Evolutionary conservation across 306 rosid species (phyloP).

Genomic region (Geum urbanum): DNA sequence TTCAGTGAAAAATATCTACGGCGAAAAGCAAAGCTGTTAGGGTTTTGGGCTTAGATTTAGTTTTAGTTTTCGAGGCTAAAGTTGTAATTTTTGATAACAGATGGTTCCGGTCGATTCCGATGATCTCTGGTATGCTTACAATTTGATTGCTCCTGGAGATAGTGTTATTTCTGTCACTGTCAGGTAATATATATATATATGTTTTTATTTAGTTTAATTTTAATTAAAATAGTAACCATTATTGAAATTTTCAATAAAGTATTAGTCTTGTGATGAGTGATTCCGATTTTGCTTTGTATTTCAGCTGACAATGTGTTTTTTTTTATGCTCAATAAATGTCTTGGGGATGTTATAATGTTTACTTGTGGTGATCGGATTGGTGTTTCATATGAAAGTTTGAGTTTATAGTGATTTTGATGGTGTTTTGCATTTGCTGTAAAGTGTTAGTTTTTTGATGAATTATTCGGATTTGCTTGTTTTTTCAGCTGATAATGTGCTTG

Average conservation of each 20-base stretch:
- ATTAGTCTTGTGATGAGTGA: background rate
- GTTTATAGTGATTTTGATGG: constrained; percentile 7
- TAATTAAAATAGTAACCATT: too few species aligned
- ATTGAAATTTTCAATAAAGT: too few species aligned
- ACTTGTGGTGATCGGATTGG: background rate
- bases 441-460: background rate
- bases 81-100: constrained; percentile 29
- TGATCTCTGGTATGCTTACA: constrained; percentile 86
- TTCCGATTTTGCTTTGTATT: background rate
- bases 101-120: constrained; percentile 91
- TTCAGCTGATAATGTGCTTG: background rate
- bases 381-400: background rate
- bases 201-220: too few species aligned
- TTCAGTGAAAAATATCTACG: background rate
- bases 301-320: background rate
- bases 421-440: background rate
- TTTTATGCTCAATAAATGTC: background rate
- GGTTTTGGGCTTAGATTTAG: too few species aligned
- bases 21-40: too few species aligned
- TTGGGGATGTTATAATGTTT: background rate
- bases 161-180: constrained; percentile 79
- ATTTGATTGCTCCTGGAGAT: constrained; percentile 85
- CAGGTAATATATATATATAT: constrained; percentile 38
- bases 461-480: background rate
- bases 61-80: constrained; percentile 16